Percentiles rank a stretch among this genome's conserved stretches.
phyloP scores from a whole-genome alignment of 2,329 filamentous ascomycete genomes.

The Boeremia lycopersici region DNA sequence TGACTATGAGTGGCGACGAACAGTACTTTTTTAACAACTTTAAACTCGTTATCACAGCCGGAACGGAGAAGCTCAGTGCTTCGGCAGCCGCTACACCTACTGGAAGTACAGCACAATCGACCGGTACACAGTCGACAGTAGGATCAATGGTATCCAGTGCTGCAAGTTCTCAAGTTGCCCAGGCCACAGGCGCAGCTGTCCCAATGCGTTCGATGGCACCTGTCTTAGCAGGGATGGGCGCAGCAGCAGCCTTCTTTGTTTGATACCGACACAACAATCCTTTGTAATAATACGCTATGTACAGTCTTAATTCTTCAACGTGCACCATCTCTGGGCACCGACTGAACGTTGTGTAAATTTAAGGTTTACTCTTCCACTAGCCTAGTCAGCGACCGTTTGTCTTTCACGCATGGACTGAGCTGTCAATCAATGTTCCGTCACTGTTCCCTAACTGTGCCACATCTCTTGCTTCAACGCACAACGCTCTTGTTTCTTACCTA shows the following conservation, averaged over 20 bases:
- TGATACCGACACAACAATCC: conserved; percentile 3
- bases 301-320: too few species aligned
- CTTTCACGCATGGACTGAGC: background rate
- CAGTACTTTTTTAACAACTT: conserved; percentile 24
- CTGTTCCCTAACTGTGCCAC: background rate
- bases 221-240: conserved; percentile 37
- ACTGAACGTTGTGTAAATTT: background rate
- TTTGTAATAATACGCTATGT: background rate
- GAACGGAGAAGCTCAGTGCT: conserved; percentile 32
- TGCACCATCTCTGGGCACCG: too few species aligned
- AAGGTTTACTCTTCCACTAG: background rate
- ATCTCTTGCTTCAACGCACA: background rate
- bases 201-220: conserved; percentile 29
- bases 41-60: conserved; percentile 36
- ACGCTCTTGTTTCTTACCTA: background rate
- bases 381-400: background rate
- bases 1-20: conserved; percentile 11
- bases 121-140: conserved; percentile 12
- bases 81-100: conserved; percentile 28
- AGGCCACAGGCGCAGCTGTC: conserved; percentile 25
- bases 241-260: conserved; percentile 33
- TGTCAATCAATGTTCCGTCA: conserved; percentile 5
- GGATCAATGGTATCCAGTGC: background rate
- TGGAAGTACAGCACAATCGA: background rate
- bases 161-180: conserved; percentile 4